Evolutionary conservation across 768 basidiomycete genomes (phyloP).

Genomic region (Hygrocybe punicea): DNA sequence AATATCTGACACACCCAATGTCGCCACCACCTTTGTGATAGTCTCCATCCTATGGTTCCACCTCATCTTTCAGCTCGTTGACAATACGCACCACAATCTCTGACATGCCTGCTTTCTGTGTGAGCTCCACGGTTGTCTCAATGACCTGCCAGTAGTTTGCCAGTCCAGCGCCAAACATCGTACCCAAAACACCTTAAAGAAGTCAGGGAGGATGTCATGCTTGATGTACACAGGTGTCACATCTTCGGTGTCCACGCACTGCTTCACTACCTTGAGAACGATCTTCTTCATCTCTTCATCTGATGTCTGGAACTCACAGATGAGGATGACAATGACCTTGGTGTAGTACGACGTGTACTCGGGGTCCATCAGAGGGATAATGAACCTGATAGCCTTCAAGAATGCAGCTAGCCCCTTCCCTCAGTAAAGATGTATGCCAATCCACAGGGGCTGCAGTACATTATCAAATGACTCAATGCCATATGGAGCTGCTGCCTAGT

Average conservation of each 20-base stretch:
- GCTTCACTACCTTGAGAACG: slow-evolving; percentile 97
- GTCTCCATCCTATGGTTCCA: slow-evolving; percentile 99
- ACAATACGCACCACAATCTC: slow-evolving; percentile 90
- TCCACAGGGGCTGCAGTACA: slow-evolving; percentile 91
- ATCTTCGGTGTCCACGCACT: slow-evolving; percentile 97
- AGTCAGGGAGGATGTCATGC: slow-evolving; percentile 96
- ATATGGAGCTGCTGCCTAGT: slow-evolving; percentile 96
- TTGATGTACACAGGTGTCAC: slow-evolving; percentile 95
- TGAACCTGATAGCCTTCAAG: slow-evolving; percentile 97
- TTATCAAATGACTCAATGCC: slow-evolving; percentile 99
- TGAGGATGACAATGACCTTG: slow-evolving; percentile 93
- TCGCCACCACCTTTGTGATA: slow-evolving; percentile 92
- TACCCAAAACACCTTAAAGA: slow-evolving; percentile 99
- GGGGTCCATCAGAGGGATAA: slow-evolving; percentile 99
- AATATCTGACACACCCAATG: slow-evolving; percentile 94
- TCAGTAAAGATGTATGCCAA: slow-evolving; percentile 90
- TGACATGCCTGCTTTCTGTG: slow-evolving; percentile 93
- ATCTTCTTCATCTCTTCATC: slow-evolving; percentile 99
- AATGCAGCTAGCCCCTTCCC: slow-evolving; percentile 94
- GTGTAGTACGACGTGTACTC: slow-evolving; percentile 99
- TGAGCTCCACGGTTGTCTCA: slow-evolving; percentile 97
- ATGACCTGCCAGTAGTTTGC: slow-evolving; percentile 97
- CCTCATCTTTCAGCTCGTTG: slow-evolving; percentile 88
- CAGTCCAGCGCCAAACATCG: slow-evolving; percentile 96
- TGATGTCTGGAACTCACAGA: slow-evolving; percentile 97